Evolutionary conservation across 768 basidiomycete species (phyloP).

Genomic region (Boletellus emodensis): DNA sequence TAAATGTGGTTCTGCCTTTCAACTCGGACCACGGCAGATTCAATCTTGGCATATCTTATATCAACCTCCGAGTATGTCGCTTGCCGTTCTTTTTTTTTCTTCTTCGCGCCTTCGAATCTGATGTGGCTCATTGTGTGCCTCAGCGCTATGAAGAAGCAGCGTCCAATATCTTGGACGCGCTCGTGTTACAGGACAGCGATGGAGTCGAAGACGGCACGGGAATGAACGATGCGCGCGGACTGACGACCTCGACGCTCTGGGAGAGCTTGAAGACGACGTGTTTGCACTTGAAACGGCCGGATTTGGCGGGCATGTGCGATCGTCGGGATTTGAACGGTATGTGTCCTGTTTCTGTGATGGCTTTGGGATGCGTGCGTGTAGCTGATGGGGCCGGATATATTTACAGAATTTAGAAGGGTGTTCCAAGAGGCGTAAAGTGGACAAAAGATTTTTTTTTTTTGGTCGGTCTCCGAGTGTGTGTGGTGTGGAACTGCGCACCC

Average conservation of each 20-base stretch:
- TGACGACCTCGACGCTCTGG: constrained; percentile 80
- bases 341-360: constrained; percentile 9
- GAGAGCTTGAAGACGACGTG: constrained; percentile 82
- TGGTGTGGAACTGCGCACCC: no score
- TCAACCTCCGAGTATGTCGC: constrained; percentile 69
- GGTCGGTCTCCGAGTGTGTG: no score
- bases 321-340: constrained; percentile 62
- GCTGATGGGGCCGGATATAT: neutral
- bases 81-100: neutral
- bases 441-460: neutral
- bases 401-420: constrained; percentile 12
- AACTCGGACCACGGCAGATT: constrained; percentile 51
- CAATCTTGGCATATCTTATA: constrained; percentile 90
- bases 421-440: constrained; percentile 5
- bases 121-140: neutral
- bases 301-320: constrained; percentile 74
- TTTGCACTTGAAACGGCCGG: constrained; percentile 72
- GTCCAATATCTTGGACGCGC: constrained; percentile 82
- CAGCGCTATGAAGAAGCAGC: constrained; percentile 86
- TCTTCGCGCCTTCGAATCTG: neutral
- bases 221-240: constrained; percentile 55
- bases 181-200: constrained; percentile 86
- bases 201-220: constrained; percentile 47
- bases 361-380: neutral
- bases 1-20: neutral